Evolutionary conservation across 106 monocot genomes (phyloP), one percentile per base, ranked within the genome.

Genomic region (Dendrobium officinale): DNA sequence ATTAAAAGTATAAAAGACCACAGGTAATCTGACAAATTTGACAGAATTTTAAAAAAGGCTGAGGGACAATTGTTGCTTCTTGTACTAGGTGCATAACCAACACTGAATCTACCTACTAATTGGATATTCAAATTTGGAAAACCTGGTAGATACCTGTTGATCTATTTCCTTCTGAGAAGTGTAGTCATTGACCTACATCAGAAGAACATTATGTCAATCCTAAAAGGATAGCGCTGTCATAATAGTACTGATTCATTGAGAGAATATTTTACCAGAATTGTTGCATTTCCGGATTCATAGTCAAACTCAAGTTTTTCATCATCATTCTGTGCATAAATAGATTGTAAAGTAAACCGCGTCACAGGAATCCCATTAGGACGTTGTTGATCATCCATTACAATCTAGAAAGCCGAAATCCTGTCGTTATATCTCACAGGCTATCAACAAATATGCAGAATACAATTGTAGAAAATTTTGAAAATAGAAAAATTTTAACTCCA

Each of bases 241-340:
- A 51, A 74, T 42, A 74, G 43, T 15, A 43, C 5, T 76, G 24
- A 44, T 76, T 42, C 74, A 6, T 74, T 5, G 2, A 16, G 24
- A 43, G 7, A 17, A 6, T 17, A 79, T 40, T 83, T 54, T 84
- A 99, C 98, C 86, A 95, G 66, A 78, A 99, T 95, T 74, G 79
- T 95, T 27, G 80, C 85, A 73, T 80, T 99, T 58, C 95, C 98
- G n/a, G 98, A 99, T 84, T 99, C 98, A 70, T 99, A 99, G 37
- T 99, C 98, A 87, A 95, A 99, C 77, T 95, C 95, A 45, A 99
- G 92, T 79, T 91, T 99, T 81, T 99, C 98, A 82, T 95, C 95
- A 79, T 99, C 98, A 56, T 45, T 91, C 82, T 88, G 95, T 58
- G 98, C 94, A 85, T 99, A 99, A 31, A 99, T 91, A 16, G 98